Percentiles rank a stretch among this genome's conserved stretches.
Evolutionary conservation across 768 basidiomycete species (phyloP).

Genomic region (Lentinula guzmanii): DNA sequence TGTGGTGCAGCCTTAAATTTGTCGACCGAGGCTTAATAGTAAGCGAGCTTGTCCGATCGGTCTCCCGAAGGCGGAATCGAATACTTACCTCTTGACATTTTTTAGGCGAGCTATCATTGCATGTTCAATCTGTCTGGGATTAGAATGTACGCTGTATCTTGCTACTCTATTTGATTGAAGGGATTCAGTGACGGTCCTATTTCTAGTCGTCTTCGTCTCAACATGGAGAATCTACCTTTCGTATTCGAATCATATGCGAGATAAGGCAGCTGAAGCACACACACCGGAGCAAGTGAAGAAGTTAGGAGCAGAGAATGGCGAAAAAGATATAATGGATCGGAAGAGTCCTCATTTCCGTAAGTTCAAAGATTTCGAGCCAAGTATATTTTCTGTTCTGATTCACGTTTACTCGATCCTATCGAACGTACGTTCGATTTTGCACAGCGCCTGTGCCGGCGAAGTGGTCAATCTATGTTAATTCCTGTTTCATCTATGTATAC

Average conservation of each 20-base stretch:
- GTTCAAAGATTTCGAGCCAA: background rate
- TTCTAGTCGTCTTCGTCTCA: background rate
- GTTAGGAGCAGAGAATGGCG: slow-evolving; percentile 4
- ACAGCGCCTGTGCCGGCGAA: too few relatives aligned
- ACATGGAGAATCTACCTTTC: slow-evolving; percentile 3
- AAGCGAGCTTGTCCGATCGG: too few relatives aligned
- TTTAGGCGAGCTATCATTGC: background rate
- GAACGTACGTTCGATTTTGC: background rate
- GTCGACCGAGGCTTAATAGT: too few relatives aligned
- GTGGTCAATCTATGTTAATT: too few relatives aligned
- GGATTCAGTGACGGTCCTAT: background rate
- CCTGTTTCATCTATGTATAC: background rate
- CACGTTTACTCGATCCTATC: background rate
- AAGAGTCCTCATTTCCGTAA: slow-evolving; percentile 7
- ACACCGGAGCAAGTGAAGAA: slow-evolving; percentile 3
- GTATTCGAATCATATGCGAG: slow-evolving; percentile 1
- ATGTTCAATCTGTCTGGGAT: slow-evolving; percentile 5
- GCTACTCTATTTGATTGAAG: background rate
- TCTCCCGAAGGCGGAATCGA: too few relatives aligned
- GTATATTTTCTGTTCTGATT: background rate
- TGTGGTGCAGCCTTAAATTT: too few relatives aligned
- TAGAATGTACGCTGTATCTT: slow-evolving; percentile 3
- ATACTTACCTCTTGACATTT: too few relatives aligned
- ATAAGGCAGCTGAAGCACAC: slow-evolving; percentile 3
- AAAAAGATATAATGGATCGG: slow-evolving; percentile 8